phyloP scores from a whole-genome alignment of 2,329 filamentous ascomycete genomes.

The Ascochyta fabae region DNA sequence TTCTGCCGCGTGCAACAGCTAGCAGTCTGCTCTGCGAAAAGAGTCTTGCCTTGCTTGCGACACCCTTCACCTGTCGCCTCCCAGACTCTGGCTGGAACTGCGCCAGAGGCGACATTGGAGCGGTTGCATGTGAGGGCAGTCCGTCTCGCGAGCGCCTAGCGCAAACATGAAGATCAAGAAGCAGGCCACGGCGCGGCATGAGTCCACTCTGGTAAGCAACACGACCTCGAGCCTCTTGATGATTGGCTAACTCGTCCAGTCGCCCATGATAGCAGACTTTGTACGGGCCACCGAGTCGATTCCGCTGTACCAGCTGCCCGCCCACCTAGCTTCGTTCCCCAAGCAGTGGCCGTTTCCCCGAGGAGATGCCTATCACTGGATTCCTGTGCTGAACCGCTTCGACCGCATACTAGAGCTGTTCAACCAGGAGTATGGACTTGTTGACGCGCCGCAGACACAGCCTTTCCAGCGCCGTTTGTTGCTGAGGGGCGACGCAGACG shows the following conservation, averaged over 20 bases:
- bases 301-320: conserved; percentile 77
- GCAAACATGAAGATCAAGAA: conserved; percentile 63
- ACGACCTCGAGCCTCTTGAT: background rate
- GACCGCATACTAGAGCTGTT: conserved; percentile 86
- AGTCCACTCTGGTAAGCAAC: conserved; percentile 56
- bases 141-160: conserved; percentile 45
- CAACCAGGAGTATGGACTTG: conserved; percentile 79
- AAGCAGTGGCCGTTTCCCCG: conserved; percentile 92
- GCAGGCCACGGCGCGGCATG: conserved; percentile 60
- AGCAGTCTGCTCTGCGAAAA: background rate
- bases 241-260: conserved; percentile 60
- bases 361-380: conserved; percentile 98
- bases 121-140: conserved; percentile 45
- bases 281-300: conserved; percentile 72
- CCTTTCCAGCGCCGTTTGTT: conserved; percentile 74
- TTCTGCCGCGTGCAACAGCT: background rate
- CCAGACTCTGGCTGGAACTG: background rate
- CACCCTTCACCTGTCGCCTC: background rate
- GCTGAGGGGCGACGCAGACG: conserved; percentile 62
- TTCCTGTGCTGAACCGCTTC: conserved; percentile 89
- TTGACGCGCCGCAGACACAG: conserved; percentile 78
- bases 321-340: conserved; percentile 79
- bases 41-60: conserved; percentile 1
- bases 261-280: conserved; percentile 84
- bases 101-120: conserved; percentile 12